phyloP scores from a whole-genome alignment of 2,329 filamentous ascomycete genomes.

The Apiospora arundinis region DNA sequence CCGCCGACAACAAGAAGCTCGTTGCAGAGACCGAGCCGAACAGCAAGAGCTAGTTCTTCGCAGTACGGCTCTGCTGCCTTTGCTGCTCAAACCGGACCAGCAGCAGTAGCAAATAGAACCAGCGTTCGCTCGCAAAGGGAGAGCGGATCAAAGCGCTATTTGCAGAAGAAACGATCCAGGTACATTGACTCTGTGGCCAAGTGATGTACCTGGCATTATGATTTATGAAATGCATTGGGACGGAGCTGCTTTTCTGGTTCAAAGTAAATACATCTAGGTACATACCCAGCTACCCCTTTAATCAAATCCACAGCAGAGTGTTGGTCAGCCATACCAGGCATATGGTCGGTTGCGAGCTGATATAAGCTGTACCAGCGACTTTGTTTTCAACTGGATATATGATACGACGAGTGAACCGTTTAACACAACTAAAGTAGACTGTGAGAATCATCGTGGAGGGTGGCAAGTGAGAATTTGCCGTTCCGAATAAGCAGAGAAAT shows the following conservation, averaged over 20 bases:
- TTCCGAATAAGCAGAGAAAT: background rate
- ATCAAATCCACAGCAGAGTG: background rate
- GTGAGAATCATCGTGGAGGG: background rate
- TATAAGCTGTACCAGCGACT: background rate
- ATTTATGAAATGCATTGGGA: slow-evolving; percentile 1
- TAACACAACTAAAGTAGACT: background rate
- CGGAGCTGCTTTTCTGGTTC: background rate
- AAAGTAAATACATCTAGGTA: background rate
- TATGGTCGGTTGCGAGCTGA: background rate
- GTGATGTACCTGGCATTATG: background rate
- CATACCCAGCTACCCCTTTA: background rate
- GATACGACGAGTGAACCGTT: too few species aligned
- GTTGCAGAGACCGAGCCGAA: background rate
- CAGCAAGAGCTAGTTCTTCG: background rate
- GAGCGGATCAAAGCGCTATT: background rate
- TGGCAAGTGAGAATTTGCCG: background rate
- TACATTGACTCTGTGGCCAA: background rate
- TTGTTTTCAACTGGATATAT: too few species aligned
- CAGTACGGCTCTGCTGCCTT: background rate
- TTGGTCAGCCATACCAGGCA: background rate
- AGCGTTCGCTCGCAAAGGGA: background rate
- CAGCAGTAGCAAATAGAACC: background rate
- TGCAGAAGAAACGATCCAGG: background rate
- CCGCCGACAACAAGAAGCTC: too few species aligned
- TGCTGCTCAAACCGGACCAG: background rate